Base-by-base conservation (phyloP, 176 grass and related monocot species). In the Juncus inflexus region DNA sequence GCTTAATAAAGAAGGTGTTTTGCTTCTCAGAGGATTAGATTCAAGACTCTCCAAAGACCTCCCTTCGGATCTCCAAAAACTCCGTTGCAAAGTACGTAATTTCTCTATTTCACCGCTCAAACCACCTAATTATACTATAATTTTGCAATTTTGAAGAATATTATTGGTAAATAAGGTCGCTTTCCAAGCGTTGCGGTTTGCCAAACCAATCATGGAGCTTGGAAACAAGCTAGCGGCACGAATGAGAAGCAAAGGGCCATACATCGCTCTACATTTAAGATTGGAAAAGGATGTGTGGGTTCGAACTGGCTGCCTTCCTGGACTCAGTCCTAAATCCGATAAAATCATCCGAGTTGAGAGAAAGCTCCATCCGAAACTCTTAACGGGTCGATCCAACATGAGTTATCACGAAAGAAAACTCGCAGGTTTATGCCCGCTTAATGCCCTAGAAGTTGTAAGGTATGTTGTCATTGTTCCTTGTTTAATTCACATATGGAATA, bases 281-380 rank as follows among this genome's bases (percentile, higher is more conserved):
- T 36, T 84, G 63, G 81, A 84, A 69, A 79, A 84, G 70, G 81
- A 84, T 51, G 81, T 84, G 4, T 84, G 81, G 81, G 59, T 84
- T 45, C 64, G 81, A 68, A 84, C 81, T 0, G 76, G 81, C 0
- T 84, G 81, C 35, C 70, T 84, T 63, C 81, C 81, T 0, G 70
- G 81, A 5, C 8, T 84, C 12, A 70, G 63, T 57, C 62, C 39
- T 1, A 14, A 75, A 61, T 42, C 15, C 5, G 75, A 84, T 62
- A 63, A 58, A 40, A 70, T 70, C 69, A 62, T 84, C 47, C 70
- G 63, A 75, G 50, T 42, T 50, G 74, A 84, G 58, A 50, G 81
- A 69, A 79, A 52, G 39, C 57, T 56, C 55, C 64, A 67, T 15
- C 81, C 81, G 3, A 69, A 84, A 77, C 81, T 84, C 70, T 56